Percentiles rank a stretch among this genome's conserved stretches.
These are phyloP conservation scores for Clonostachys rhizophaga DNA, from an alignment of 2,329 filamentous ascomycete species.

Conservation along the genomic window DNA sequence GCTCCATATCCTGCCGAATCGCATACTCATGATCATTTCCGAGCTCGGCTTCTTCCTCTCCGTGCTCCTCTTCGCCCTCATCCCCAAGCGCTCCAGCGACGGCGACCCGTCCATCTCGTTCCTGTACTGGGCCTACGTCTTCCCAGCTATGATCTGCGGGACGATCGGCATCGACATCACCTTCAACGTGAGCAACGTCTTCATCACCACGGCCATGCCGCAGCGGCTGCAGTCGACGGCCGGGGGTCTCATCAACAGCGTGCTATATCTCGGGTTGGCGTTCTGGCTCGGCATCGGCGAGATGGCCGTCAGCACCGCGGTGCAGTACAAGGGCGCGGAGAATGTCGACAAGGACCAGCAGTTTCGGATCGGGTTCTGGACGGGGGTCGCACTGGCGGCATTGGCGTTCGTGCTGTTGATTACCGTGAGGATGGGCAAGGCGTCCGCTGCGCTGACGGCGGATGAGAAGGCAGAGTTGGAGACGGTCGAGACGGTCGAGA, in stretches of 20 bases:
- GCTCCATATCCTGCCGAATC: conserved; percentile 62
- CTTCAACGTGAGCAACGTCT: conserved; percentile 72
- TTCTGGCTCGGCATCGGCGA: conserved; percentile 69
- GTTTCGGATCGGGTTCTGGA: conserved; percentile 65
- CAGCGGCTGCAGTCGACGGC: conserved; percentile 64
- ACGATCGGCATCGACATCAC: conserved; percentile 73
- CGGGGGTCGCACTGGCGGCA: conserved; percentile 51
- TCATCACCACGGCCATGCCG: conserved; percentile 70
- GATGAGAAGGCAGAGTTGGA: conserved; percentile 40
- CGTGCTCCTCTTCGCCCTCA: conserved; percentile 58
- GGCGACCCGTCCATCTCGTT: conserved; percentile 11
- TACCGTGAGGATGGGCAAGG: conserved; percentile 50
- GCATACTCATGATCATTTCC: conserved; percentile 57
- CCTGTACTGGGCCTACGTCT: conserved; percentile 68
- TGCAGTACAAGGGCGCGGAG: conserved; percentile 10
- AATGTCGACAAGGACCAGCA: conserved; percentile 31
- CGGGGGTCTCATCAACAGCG: conserved; percentile 65
- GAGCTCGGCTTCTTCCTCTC: conserved; percentile 53
- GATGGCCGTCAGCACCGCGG: conserved; percentile 49
- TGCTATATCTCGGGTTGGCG: conserved; percentile 68
- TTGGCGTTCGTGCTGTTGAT: conserved; percentile 47
- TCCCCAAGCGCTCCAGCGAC: conserved; percentile 46
- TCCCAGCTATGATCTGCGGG: conserved; percentile 63
- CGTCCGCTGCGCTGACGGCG: conserved; percentile 50
- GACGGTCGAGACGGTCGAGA: too few relatives aligned